Evolutionary conservation across 1,284 basidiomycete genomes (phyloP).

Genomic region (Porogramme epimiltina): DNA sequence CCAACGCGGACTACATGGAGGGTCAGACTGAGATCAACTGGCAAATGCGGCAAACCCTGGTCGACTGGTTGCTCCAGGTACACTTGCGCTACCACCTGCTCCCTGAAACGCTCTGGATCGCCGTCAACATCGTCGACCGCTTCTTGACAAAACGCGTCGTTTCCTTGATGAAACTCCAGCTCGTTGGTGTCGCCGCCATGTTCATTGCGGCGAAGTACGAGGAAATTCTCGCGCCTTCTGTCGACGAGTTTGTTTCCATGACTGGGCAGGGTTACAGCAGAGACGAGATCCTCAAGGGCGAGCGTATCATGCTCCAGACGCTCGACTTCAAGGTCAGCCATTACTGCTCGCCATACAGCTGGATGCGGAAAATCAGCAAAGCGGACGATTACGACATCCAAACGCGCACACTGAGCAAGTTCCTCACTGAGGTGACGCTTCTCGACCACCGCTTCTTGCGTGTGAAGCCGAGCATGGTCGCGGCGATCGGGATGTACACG

Average conservation of each 20-base stretch:
- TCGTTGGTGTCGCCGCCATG: constrained; percentile 96
- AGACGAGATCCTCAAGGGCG: constrained; percentile 98
- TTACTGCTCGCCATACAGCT: constrained; percentile 99
- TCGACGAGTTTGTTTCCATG: constrained; percentile 97
- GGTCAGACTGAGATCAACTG: constrained; percentile 95
- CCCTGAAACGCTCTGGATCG: constrained; percentile 98
- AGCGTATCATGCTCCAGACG: constrained; percentile 92
- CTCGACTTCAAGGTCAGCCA: constrained; percentile 95
- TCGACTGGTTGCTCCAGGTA: constrained; percentile 98
- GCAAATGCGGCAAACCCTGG: constrained; percentile 93
- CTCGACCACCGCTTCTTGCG: constrained; percentile 93
- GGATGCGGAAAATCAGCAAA: constrained; percentile 98
- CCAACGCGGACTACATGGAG: constrained; percentile 93
- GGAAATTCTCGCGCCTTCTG: constrained; percentile 93
- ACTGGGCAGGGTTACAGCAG: constrained; percentile 92
- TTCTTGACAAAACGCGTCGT: constrained; percentile 94
- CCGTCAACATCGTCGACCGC: constrained; percentile 96
- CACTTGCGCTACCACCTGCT: constrained; percentile 97
- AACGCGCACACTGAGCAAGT: constrained; percentile 96
- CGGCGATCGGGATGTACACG: constrained; percentile 98
- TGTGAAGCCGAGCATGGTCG: constrained; percentile 92
- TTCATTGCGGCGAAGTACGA: constrained; percentile 99
- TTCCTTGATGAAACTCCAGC: constrained; percentile 93
- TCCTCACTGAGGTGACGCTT: constrained; percentile 95
- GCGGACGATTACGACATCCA: constrained; percentile 99